phyloP scores from a whole-genome alignment of 2,329 filamentous ascomycete genomes.

The Aschersonia sp. region DNA sequence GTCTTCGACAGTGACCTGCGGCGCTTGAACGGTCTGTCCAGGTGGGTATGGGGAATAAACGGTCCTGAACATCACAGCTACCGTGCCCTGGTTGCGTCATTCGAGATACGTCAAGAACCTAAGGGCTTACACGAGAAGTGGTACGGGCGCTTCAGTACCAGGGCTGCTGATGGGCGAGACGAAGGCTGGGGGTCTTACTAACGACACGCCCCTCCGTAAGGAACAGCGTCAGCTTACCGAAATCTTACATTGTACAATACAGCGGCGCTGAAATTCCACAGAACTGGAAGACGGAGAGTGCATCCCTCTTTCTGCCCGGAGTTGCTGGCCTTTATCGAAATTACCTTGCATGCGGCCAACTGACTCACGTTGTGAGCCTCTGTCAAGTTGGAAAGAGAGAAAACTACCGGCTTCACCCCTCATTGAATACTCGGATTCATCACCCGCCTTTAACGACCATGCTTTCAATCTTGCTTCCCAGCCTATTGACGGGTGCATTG shows the following conservation, averaged over 20 bases:
- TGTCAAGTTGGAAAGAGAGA: background rate
- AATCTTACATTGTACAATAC: background rate
- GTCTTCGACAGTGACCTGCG: too few species aligned
- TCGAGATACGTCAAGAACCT: background rate
- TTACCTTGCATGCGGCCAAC: background rate
- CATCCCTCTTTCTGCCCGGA: background rate
- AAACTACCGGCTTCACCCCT: background rate
- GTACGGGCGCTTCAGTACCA: background rate
- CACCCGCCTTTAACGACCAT: background rate
- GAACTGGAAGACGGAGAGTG: background rate
- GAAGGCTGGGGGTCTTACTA: background rate
- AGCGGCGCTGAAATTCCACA: background rate
- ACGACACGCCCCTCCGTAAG: background rate
- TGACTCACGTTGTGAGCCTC: background rate
- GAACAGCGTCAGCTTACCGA: background rate
- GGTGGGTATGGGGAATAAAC: too few species aligned
- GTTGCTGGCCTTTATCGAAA: background rate
- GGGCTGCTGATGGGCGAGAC: background rate
- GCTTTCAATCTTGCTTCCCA: background rate
- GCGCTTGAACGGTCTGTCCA: too few species aligned
- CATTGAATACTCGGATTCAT: background rate
- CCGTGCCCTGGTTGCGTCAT: background rate
- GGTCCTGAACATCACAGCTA: background rate
- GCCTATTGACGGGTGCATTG: background rate
- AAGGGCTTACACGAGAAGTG: background rate